Evolutionary conservation across 805 yeast species (phyloP), one percentile per base, ranked within the genome.

Genomic region (Kluyveromyces nonfermentans): DNA sequence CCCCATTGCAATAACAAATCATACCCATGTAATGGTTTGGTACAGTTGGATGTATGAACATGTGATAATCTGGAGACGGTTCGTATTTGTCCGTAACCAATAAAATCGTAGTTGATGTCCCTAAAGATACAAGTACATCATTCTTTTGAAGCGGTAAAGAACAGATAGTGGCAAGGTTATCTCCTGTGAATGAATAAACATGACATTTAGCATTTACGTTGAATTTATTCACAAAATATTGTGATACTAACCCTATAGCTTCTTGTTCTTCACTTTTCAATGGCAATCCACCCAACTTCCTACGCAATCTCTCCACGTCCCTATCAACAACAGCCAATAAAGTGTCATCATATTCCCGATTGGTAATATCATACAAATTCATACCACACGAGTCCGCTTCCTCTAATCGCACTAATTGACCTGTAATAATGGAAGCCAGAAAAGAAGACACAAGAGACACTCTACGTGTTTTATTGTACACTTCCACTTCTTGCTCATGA

Each of bases 1-100:
- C 75, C 0, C 97, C 96, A 60, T 88, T 88, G 57, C 94, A 84
- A 62, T 88, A 88, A 60, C 97, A 88, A 43, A 89, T 77, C 97
- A 88, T 88, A 18, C 94, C 95, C 96, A 88, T 89, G 60, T 78
- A 88, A 32, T 82, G 78, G 32, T 71, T 72, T 0, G 76, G 74
- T 48, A 84, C 74, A 0, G 94, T 82, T 7, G 97, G 96, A 59
- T 89, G 96, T 49, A 77, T 77, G 67, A 88, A 88, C 50, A 87
- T 63, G 57, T 88, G 96, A 59, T 87, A 88, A 52, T 81, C 83
- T 5, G 86, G 77, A 1, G 89, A 82, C 1, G 96, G 88, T 16
- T 71, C 71, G 58, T 80, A 88, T 45, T 77, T 73, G 46, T 85
- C 82, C 5, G 96, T 88, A 35, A 88, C 80, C 39, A 88, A 65